These are phyloP conservation scores for Penicillium hesseltinei DNA, from an alignment of 2,329 filamentous ascomycete genomes.

Conservation along the genomic window DNA sequence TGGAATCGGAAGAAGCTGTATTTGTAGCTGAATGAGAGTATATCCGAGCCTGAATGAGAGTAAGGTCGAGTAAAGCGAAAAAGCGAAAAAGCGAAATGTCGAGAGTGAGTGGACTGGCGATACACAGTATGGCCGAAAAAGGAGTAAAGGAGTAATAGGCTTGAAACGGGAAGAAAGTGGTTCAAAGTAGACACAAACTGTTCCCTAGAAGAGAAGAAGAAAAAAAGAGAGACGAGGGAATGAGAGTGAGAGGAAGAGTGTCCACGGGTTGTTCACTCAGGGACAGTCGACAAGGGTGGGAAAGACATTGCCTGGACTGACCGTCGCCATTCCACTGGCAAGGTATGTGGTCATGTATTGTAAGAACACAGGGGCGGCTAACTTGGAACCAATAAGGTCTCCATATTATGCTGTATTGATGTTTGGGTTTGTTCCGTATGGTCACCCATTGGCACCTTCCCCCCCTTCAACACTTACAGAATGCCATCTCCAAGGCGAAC, in stretches of 20 bases:
- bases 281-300: conserved; percentile 11
- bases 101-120: conserved; percentile 34
- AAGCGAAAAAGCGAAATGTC: conserved; percentile 11
- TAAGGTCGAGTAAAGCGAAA: conserved; percentile 6
- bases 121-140: conserved; percentile 33
- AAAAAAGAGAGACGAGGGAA: conserved; percentile 5
- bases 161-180: conserved; percentile 3
- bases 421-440: conserved; percentile 5
- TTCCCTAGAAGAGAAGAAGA: conserved; percentile 4
- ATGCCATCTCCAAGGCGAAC: not conserved
- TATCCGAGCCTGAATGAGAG: conserved; percentile 19
- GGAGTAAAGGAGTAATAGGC: conserved; percentile 7
- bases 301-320: not conserved
- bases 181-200: not conserved
- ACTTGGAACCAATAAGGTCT: not conserved
- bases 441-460: not conserved
- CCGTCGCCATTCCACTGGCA: conserved; percentile 1
- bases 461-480: not conserved
- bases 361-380: conserved; percentile 4
- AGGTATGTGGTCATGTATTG: conserved; percentile 9
- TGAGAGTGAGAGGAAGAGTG: conserved; percentile 1
- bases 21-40: conserved; percentile 18
- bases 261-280: conserved; percentile 8
- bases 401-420: not conserved
- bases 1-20: conserved; percentile 8